Conservation (phyloP, 1,284 basidiomycete genomes). For the Ceratobasidium sp. region DNA sequence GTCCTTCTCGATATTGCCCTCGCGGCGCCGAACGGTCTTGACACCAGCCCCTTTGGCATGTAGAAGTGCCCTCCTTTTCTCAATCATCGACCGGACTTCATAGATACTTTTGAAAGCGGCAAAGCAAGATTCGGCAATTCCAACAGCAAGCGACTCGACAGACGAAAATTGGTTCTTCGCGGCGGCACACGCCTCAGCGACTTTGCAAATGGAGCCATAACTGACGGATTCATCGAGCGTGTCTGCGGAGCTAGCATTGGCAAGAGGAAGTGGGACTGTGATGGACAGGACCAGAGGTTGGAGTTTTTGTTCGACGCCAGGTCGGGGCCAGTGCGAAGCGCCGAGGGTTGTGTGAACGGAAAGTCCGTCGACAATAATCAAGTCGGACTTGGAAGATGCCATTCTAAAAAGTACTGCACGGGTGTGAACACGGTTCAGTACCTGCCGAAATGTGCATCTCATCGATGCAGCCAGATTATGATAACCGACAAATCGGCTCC, state of each 20-base stretch:
- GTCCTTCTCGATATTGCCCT: conserved; percentile 44
- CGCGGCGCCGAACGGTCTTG: conserved; percentile 49
- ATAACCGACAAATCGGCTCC: not conserved
- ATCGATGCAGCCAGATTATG: conserved; percentile 10
- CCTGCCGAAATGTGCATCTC: conserved; percentile 5
- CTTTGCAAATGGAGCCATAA: conserved; percentile 59
- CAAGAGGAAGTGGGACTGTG: conserved; percentile 62
- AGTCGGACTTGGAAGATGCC: conserved; percentile 40
- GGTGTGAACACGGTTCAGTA: not conserved
- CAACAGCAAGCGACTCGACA: conserved; percentile 55
- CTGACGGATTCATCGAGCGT: conserved; percentile 65
- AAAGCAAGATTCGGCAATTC: conserved; percentile 56
- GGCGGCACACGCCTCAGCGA: conserved; percentile 46
- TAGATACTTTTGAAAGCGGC: conserved; percentile 51
- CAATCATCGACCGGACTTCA: conserved; percentile 53
- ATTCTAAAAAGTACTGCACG: not conserved
- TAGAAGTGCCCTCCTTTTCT: conserved; percentile 61
- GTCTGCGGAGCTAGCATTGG: conserved; percentile 60
- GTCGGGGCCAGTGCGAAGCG: conserved; percentile 41
- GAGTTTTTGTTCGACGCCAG: conserved; percentile 42
- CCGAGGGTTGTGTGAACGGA: conserved; percentile 42
- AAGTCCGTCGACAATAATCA: conserved; percentile 45
- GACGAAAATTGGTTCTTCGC: conserved; percentile 49
- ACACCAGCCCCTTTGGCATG: conserved; percentile 60
- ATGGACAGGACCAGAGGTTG: conserved; percentile 69